Conservation (phyloP, 176 grass and related monocot species). For the Oryza officinalis region DNA sequence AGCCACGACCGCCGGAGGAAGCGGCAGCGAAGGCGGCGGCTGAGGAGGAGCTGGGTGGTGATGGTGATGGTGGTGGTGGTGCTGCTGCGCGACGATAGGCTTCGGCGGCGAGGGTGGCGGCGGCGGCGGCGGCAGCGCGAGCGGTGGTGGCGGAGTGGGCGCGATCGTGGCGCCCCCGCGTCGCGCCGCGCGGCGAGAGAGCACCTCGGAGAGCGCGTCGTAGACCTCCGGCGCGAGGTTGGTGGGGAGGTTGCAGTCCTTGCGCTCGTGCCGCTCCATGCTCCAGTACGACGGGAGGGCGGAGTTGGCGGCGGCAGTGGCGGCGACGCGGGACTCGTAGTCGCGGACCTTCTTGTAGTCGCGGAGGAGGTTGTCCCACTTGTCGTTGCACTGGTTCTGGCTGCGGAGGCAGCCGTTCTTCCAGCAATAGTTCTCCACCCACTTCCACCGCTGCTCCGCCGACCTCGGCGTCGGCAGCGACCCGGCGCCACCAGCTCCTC, state of each 20-base stretch:
- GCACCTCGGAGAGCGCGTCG: slow-evolving; percentile 80
- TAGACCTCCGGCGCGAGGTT: slow-evolving; percentile 87
- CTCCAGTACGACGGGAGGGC: slow-evolving; percentile 67
- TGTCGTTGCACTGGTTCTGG: slow-evolving; percentile 99
- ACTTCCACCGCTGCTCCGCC: slow-evolving; percentile 98
- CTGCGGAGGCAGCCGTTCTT: slow-evolving; percentile 86
- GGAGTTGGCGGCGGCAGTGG: not conserved
- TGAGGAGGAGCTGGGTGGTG: not conserved
- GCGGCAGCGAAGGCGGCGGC: not conserved
- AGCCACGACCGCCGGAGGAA: slow-evolving; percentile 20
- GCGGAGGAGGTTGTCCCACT: slow-evolving; percentile 99
- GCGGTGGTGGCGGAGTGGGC: slow-evolving; percentile 6
- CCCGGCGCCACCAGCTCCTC: not conserved
- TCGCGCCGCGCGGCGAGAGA: slow-evolving; percentile 66
- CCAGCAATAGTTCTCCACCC: slow-evolving; percentile 99
- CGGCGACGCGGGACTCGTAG: slow-evolving; percentile 60
- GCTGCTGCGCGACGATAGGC: slow-evolving; percentile 18
- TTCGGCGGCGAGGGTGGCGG: slow-evolving; percentile 33
- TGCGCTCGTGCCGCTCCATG: slow-evolving; percentile 90
- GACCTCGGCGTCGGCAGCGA: slow-evolving; percentile 57
- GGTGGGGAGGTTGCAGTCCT: slow-evolving; percentile 87
- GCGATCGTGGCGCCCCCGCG: slow-evolving; percentile 51
- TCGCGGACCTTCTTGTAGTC: slow-evolving; percentile 99
- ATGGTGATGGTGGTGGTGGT: not conserved
- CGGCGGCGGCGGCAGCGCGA: slow-evolving; percentile 36